These are phyloP conservation scores for Manihot esculenta DNA, from an alignment of 441 rosid species.

Conservation along the genomic window DNA sequence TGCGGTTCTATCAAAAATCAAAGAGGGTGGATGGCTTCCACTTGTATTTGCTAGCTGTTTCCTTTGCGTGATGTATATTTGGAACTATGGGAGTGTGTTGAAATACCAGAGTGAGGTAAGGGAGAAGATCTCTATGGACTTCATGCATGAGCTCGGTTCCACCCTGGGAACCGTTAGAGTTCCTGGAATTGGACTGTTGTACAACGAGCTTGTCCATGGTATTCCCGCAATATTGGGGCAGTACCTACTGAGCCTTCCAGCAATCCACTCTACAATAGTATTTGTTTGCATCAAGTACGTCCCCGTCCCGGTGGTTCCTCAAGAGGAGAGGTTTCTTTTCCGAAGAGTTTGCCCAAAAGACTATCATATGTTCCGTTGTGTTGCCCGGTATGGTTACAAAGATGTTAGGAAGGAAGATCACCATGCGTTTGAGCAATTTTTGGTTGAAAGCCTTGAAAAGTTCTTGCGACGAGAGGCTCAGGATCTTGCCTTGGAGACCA, in stretches of 20 bases:
- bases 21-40: conserved; percentile 94
- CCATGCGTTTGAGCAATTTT: conserved; percentile 63
- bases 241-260: conserved; percentile 84
- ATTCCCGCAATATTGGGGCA: conserved; percentile 86
- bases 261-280: conserved; percentile 80
- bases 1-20: conserved; percentile 73
- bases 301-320: conserved; percentile 89
- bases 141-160: conserved; percentile 85
- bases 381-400: conserved; percentile 93
- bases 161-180: conserved; percentile 76
- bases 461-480: not conserved
- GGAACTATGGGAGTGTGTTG: conserved; percentile 95
- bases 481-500: conserved; percentile 47
- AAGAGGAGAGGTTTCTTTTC: conserved; percentile 84
- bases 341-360: conserved; percentile 88
- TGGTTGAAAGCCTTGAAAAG: conserved; percentile 81
- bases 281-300: conserved; percentile 94
- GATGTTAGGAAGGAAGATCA: conserved; percentile 87
- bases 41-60: conserved; percentile 72
- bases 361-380: conserved; percentile 88
- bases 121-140: conserved; percentile 84
- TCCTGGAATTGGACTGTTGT: conserved; percentile 83
- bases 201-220: conserved; percentile 89
- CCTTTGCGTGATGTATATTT: conserved; percentile 77
- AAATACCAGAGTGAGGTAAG: conserved; percentile 90